Percentiles rank a stretch among this genome's conserved stretches.
These are phyloP conservation scores for Carex pumila DNA, from an alignment of 176 grass and related monocot species.

Conservation along the genomic window DNA sequence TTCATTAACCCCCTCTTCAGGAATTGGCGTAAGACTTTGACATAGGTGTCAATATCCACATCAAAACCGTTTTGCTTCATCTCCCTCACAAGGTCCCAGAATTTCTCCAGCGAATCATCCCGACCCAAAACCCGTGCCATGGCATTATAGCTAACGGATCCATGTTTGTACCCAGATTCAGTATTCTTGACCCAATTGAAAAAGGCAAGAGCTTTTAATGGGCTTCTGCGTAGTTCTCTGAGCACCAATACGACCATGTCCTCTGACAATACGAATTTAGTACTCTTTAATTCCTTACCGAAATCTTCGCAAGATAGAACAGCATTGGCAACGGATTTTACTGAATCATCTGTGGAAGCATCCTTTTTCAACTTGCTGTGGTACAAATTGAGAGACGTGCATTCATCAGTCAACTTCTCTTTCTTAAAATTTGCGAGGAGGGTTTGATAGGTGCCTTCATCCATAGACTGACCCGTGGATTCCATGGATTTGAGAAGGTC, in stretches of 20 bases:
- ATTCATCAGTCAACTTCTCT: constrained; percentile 42
- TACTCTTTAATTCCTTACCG: constrained; percentile 25
- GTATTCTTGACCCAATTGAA: constrained; percentile 53
- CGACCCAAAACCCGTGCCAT: constrained; percentile 54
- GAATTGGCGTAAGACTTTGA: constrained; percentile 68
- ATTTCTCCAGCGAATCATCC: constrained; percentile 48
- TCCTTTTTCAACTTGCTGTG: constrained; percentile 18
- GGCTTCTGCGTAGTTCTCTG: constrained; percentile 43
- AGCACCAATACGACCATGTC: constrained; percentile 39
- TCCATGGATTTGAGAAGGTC: constrained; percentile 65
- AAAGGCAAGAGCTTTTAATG: constrained; percentile 52
- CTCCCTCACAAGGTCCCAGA: constrained; percentile 51
- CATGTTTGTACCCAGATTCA: constrained; percentile 30
- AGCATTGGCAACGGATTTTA: constrained; percentile 22
- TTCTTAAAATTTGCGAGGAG: constrained; percentile 66
- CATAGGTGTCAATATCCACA: constrained; percentile 79
- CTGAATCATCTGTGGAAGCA: not conserved
- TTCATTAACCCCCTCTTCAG: constrained; percentile 55
- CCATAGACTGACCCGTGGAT: constrained; percentile 44
- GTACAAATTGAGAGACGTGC: constrained; percentile 35
- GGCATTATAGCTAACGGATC: constrained; percentile 55
- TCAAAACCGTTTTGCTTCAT: constrained; percentile 52
- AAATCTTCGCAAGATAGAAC: constrained; percentile 26
- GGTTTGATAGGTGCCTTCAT: constrained; percentile 71
- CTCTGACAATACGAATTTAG: constrained; percentile 43